Evolutionary conservation across 768 basidiomycete species (phyloP), one percentile per base, ranked within the genome.

Genomic region (Galerina marginata): DNA sequence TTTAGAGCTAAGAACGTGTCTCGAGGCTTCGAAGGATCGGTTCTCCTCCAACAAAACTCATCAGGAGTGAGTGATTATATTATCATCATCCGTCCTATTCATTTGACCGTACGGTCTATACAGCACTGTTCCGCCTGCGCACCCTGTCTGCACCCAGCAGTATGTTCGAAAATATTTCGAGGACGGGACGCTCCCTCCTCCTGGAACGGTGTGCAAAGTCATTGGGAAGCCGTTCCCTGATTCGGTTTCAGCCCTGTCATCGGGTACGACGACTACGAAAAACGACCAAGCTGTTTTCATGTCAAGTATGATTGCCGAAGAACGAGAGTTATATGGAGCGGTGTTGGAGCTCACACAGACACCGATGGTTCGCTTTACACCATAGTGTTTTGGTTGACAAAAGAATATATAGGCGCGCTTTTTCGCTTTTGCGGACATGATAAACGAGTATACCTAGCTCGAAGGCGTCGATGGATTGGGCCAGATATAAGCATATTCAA

Each of bases 101-200:
- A 29, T 52, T 52, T 42, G 29, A 40, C 23, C 29, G 6, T 29
- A 3, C 42, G n/a, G n/a, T n/a, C n/a, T n/a, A 4, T 58, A 25
- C 39, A 78, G 75, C 78, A 81, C 62, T 69, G 66, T 46, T 79
- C 79, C 7, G 26, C 75, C 23, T 60, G 69, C 9, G 74, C 69
- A 1, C 66, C 70, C n/a, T 80, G 40, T 68, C 4, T 81, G 79
- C 65, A 75, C 77, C 4, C 61, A 67, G 39, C 52, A 59, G n/a
- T 60, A 75, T 55, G 66, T 84, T 26, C 71, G 72, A 10, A 69
- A 72, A 1, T 83, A 83, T 64, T 80, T 83, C 59, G 58, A 67
- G 1, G 59, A 74, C 5, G 81, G 83, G 1, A 74, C 69, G 2
- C 65, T 84, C 1, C 83, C 83, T 2, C 60, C 68, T 9, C 69